These are phyloP conservation scores for Plasmodium ovale DNA, from an alignment of 169 alveolate species.

Conservation along the genomic window DNA sequence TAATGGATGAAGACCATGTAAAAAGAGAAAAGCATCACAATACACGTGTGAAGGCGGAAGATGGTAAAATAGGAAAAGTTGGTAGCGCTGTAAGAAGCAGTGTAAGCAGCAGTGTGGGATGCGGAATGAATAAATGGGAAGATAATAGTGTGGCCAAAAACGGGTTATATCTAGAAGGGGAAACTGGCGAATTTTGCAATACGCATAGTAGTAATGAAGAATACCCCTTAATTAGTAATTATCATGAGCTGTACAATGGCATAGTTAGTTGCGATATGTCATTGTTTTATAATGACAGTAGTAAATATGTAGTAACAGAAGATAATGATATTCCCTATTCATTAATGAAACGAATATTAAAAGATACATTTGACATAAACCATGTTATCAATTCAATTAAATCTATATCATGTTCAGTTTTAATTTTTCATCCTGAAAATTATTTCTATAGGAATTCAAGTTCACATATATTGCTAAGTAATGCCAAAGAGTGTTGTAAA, in stretches of 20 bases:
- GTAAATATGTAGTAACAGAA: conserved; percentile 1
- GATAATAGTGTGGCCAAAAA: not conserved
- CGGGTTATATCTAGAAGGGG: no score
- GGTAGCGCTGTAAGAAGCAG: not conserved
- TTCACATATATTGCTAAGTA: conserved; percentile 40
- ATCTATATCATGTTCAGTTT: conserved; percentile 44
- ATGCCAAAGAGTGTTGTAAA: conserved; percentile 31
- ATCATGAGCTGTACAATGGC: conserved; percentile 6
- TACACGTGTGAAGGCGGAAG: not conserved
- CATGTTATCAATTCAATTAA: conserved; percentile 48
- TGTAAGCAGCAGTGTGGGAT: not conserved
- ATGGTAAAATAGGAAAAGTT: not conserved
- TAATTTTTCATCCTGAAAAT: conserved; percentile 63
- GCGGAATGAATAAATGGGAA: not conserved
- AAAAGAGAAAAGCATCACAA: not conserved
- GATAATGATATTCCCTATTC: conserved; percentile 26
- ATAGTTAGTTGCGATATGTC: conserved; percentile 63
- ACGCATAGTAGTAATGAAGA: not conserved
- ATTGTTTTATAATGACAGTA: conserved; percentile 26
- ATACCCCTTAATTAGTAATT: not conserved
- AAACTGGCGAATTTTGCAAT: no score
- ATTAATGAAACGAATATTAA: conserved; percentile 60
- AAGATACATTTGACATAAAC: conserved; percentile 63
- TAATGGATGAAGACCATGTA: not conserved
- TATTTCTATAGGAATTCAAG: conserved; percentile 51